Conservation (phyloP, 2,329 filamentous ascomycete species). For the Davidsoniella australis region DNA sequence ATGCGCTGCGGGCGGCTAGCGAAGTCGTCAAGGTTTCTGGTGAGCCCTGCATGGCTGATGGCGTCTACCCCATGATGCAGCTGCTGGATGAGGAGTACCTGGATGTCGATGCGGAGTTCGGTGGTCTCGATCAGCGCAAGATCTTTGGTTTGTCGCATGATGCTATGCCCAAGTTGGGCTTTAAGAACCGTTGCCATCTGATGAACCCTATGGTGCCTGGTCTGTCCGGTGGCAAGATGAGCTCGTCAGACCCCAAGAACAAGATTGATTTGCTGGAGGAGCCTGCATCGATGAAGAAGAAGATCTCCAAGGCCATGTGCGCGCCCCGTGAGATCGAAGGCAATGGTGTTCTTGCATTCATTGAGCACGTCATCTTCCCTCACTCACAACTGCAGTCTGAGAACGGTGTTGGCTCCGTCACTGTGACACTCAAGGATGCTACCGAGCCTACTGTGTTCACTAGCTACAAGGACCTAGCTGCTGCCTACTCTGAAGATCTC, state of each 20-base stretch:
- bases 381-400: constrained; percentile 42
- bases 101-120: constrained; percentile 75
- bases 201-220: constrained; percentile 72
- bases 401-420: constrained; percentile 20
- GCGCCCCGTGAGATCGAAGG: constrained; percentile 60
- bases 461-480: constrained; percentile 55
- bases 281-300: constrained; percentile 58
- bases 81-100: constrained; percentile 83
- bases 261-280: constrained; percentile 89
- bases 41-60: constrained; percentile 47
- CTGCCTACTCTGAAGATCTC: constrained; percentile 62
- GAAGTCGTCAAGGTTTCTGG: constrained; percentile 88
- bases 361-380: constrained; percentile 74
- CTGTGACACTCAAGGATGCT: constrained; percentile 47
- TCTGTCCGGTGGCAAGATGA: constrained; percentile 74
- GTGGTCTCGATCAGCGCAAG: constrained; percentile 72
- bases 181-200: constrained; percentile 35
- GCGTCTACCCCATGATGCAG: constrained; percentile 43
- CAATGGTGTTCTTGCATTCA: constrained; percentile 74
- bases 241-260: constrained; percentile 53
- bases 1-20: constrained; percentile 77
- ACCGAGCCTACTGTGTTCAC: constrained; percentile 63
- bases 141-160: constrained; percentile 77
- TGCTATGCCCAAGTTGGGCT: constrained; percentile 69
- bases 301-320: constrained; percentile 71